These are phyloP conservation scores for Taiozyma onychis DNA, from an alignment of 1,139 yeast species.

Conservation along the genomic window DNA sequence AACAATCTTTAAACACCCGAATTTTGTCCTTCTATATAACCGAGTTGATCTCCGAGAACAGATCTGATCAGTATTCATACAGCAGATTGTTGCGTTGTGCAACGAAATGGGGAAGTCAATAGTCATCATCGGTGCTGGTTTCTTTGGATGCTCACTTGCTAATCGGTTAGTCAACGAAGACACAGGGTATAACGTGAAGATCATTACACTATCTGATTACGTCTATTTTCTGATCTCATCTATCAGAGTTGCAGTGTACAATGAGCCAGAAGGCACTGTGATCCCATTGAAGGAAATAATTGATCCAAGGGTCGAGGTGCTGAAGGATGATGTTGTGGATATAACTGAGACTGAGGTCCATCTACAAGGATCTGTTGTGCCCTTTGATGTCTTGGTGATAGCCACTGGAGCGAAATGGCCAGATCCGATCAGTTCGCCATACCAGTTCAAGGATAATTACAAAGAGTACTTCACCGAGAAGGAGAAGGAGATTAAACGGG, in stretches of 20 bases:
- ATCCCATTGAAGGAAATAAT: conserved; percentile 15
- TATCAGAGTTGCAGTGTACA: conserved; percentile 13
- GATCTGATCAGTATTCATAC: no score
- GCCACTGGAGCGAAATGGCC: conserved; percentile 25
- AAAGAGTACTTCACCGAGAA: conserved; percentile 9
- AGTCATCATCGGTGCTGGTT: conserved; percentile 16
- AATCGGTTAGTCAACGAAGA: conserved; percentile 7
- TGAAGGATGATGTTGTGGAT: conserved; percentile 14
- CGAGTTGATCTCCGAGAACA: not conserved
- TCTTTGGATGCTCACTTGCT: conserved; percentile 13
- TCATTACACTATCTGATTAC: conserved; percentile 10
- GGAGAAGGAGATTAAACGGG: conserved; percentile 10
- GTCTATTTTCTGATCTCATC: conserved; percentile 8
- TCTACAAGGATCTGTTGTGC: conserved; percentile 4
- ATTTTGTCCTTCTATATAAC: not conserved
- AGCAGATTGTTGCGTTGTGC: not conserved
- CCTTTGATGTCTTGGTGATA: conserved; percentile 9
- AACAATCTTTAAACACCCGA: not conserved
- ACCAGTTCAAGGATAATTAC: conserved; percentile 11
- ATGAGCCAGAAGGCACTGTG: conserved; percentile 11
- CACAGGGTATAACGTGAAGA: conserved; percentile 4
- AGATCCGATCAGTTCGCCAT: conserved; percentile 19
- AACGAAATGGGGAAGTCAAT: conserved; percentile 4
- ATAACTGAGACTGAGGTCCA: conserved; percentile 13
- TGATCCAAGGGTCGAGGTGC: conserved; percentile 12